A percentile compares a stretch with the other conserved stretches of the same genome.
These are phyloP conservation scores for Pouteria campechiana DNA, from an alignment of 179 eudicot species.

Conservation along the genomic window DNA sequence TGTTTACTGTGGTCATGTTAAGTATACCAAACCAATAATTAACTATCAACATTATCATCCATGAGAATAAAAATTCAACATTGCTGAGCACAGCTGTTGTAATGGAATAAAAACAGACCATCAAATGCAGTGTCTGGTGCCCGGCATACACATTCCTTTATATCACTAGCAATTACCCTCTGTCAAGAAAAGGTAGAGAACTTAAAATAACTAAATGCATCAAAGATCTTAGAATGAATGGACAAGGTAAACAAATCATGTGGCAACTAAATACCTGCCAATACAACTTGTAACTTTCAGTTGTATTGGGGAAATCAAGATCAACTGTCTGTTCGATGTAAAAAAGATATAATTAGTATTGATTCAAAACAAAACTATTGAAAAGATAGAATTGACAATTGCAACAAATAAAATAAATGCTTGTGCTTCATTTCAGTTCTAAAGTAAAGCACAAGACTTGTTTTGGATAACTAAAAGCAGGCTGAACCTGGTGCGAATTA, in stretches of 20 bases:
- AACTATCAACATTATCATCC: not conserved
- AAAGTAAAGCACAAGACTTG: no score
- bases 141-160: constrained; percentile 95
- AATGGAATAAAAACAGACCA: constrained; percentile 54
- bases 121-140: constrained; percentile 97
- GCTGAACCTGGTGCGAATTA: no score
- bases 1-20: no score
- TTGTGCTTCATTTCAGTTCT: no score
- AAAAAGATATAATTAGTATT: no score
- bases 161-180: constrained; percentile 91
- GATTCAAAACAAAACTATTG: no score
- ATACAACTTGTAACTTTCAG: constrained; percentile 87
- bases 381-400: no score
- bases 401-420: no score
- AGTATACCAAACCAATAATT: no score
- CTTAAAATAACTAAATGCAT: constrained; percentile 6
- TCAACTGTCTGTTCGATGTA: constrained; percentile 59
- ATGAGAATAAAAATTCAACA: not conserved
- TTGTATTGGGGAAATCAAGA: constrained; percentile 81
- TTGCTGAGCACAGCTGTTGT: no score
- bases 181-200: constrained; percentile 17
- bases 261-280: constrained; percentile 50
- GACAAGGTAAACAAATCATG: not conserved
- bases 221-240: not conserved
- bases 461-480: no score